Base-by-base conservation (phyloP, 23 red algal genomes). In the Chondrus crispus region DNA sequence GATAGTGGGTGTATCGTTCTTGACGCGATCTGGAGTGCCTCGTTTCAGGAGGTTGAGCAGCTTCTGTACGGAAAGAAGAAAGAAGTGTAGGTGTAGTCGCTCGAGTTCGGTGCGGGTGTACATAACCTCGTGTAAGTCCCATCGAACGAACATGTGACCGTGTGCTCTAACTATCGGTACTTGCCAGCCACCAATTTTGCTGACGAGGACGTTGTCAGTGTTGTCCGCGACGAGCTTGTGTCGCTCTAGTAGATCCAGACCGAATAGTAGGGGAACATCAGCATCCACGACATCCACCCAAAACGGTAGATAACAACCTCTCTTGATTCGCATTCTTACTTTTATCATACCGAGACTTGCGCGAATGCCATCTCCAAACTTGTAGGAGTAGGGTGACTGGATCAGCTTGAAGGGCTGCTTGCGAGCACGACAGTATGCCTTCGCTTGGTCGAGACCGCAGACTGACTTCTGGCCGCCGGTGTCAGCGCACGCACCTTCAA, bases 271-370 rank as follows among this genome's bases (percentile, higher is more conserved):
- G 1, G 78, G 46, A 33, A 83, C 78, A 45, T 62, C 51, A 16
- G 11, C 33, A 26, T 83, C 8, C 32, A 83, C 78, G 78, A 83
- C 78, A 83, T 83, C 71, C 26, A 77, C 71, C 7, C n/a, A 1
- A 77, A 77, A 46, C 26, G 32, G n/a, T 30, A 72, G 66, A 16
- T 26, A 46, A n/a, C 26, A 1, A 20, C 28, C 43, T 28, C 43
- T 38, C 26, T 26, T 26, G 43, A 8, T 77, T 37, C 8, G 26
- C 26, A 46, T 77, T 1, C 71, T 9, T 0, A 77, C 43, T 1
- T 42, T 46, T 38, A 77, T 77, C 26, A 35, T 1, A 1, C 71
- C 71, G 29, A 77, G 10, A 42, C 38, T 10, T 48, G 28, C 24
- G 1, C 24, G 38, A 22, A 48, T 44, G 28, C 71, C 38, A 20